Base-by-base conservation (phyloP, 169 alveolate genomes). In the Besnoitia besnoiti region DNA sequence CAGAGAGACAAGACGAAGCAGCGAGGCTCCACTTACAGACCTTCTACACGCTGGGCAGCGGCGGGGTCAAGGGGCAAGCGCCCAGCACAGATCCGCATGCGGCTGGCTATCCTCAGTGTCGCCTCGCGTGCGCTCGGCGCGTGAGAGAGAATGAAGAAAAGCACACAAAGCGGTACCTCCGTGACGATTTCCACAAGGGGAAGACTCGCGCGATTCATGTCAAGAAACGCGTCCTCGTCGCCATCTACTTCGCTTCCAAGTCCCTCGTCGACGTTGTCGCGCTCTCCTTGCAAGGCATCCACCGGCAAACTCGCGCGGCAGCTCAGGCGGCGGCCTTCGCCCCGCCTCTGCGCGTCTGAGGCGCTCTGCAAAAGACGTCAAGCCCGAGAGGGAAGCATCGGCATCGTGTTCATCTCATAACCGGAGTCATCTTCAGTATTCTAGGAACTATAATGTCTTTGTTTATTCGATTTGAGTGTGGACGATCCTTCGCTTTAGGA, bases 161-260 rank as follows among this genome's bases (percentile, higher is more conserved):
- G 76, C 76, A 61, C 7, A 19, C 30, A 24, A 19, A 61, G 76
- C 76, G 76, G 10, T 33, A 85, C 94, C 82, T 85, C 84, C 12
- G 95, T 76, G 49, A 92, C 95, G 19, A 92, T 73, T 47, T 92
- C 95, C 10, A 92, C 80, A 21, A 92, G 50, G 40, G 95, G 95
- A 24, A 90, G 27, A 24, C 93, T 90, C 30, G 95, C 95, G 14
- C 95, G 21, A 85, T 93, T 93, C 90, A 40, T 40, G 62, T 92
- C 93, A 16, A 92, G 44, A 49, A 67, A 30, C 40, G 55, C 16
- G 40, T 42, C 55, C n/a, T 24, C 79, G 33, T 7, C 79, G 33
- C 24, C n/a, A n/a, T n/a, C n/a, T n/a, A n/a, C n/a, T n/a, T 49
- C 55, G 55, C 55, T 14, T 10, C 67, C 24, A n/a, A 0, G 30